Conservation (phyloP, 202 grass and related monocot genomes). For the Bolboschoenoplectus hybrid region DNA sequence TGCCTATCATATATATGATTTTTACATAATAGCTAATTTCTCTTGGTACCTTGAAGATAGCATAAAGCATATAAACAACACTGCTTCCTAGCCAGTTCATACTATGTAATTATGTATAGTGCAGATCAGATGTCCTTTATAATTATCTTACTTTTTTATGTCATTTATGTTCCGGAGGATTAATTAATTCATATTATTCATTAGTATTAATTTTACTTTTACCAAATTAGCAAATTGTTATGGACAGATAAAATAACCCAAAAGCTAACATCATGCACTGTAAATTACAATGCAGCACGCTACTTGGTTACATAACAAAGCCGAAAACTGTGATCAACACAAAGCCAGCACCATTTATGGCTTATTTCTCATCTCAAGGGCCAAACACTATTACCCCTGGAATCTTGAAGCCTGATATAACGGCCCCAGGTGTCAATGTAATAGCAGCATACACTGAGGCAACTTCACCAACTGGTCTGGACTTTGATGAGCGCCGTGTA, state of each 20-base stretch:
- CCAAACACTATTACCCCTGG: slow-evolving; percentile 54
- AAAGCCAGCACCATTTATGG: slow-evolving; percentile 73
- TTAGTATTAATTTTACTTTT: too few relatives aligned
- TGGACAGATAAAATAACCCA: not conserved
- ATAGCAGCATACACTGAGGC: slow-evolving; percentile 61
- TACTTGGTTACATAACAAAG: slow-evolving; percentile 55
- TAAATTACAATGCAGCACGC: slow-evolving; percentile 35
- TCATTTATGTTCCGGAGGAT: too few relatives aligned
- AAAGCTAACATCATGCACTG: not conserved
- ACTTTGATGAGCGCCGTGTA: slow-evolving; percentile 51
- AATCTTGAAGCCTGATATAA: slow-evolving; percentile 73
- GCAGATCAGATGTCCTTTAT: not conserved
- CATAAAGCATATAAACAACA: not conserved
- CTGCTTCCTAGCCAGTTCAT: not conserved
- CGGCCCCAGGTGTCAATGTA: slow-evolving; percentile 59
- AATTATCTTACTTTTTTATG: too few relatives aligned
- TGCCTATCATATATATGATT: not conserved
- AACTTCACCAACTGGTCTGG: slow-evolving; percentile 6
- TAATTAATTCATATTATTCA: too few relatives aligned
- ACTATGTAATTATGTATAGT: not conserved
- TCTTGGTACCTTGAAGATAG: not conserved
- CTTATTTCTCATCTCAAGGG: slow-evolving; percentile 68
- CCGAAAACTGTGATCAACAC: slow-evolving; percentile 37
- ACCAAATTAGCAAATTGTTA: too few relatives aligned
- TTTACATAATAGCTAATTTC: not conserved